Conservation (phyloP, 495 filamentous ascomycete species). For the Tuber indicum region DNA sequence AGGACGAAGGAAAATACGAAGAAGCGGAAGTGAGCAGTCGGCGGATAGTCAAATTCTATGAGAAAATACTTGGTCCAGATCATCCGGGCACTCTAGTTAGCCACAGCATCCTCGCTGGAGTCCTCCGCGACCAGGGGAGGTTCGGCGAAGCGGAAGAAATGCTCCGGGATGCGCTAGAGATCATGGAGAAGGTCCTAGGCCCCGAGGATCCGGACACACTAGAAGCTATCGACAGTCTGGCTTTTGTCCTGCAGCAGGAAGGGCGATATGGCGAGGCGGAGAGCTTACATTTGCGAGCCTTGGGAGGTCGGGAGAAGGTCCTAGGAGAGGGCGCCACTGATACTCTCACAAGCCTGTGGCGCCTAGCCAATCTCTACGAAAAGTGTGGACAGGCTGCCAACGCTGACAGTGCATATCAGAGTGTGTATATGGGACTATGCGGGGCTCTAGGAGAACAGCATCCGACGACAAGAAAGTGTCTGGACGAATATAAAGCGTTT, state of each 20-base stretch:
- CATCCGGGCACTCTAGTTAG: neutral
- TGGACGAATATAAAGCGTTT: neutral
- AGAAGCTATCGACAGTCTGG: constrained; percentile 11
- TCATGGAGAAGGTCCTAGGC: constrained; percentile 13
- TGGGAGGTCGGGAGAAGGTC: constrained; percentile 12
- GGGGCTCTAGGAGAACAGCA: neutral
- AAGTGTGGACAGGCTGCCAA: neutral
- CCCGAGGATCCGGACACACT: constrained; percentile 23
- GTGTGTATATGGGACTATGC: neutral
- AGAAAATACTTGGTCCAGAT: neutral
- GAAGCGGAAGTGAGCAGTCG: neutral
- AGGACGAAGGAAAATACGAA: neutral
- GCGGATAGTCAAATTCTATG: neutral
- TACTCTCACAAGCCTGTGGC: neutral
- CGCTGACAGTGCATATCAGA: neutral
- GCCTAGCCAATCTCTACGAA: neutral
- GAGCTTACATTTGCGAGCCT: constrained; percentile 11
- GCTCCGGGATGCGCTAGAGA: constrained; percentile 16
- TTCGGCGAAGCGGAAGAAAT: constrained; percentile 30
- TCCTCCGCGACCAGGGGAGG: neutral
- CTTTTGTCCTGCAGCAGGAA: constrained; percentile 2
- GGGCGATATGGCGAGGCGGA: constrained; percentile 28
- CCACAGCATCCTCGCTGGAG: neutral
- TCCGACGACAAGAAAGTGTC: neutral
- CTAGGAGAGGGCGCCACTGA: constrained; percentile 8